Evolutionary conservation across 2,329 filamentous ascomycete species (phyloP).

Genomic region (Penicillium freii): DNA sequence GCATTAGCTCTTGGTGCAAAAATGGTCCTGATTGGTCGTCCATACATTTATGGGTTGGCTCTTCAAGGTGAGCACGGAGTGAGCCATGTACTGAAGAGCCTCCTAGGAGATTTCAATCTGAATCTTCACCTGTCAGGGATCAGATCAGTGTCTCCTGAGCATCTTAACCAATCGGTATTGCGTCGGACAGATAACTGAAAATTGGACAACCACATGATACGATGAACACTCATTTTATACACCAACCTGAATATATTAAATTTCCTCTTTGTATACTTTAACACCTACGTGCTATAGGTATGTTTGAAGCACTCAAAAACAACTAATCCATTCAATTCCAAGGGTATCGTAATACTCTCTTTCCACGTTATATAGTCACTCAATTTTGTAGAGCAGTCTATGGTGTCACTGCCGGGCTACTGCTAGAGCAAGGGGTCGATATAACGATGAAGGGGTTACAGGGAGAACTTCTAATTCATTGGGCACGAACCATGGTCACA

Average conservation of each 20-base stretch:
- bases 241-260: not conserved
- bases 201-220: not conserved
- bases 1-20: conserved; percentile 53
- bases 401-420: not conserved
- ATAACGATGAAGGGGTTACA: not conserved
- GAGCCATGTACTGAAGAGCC: conserved; percentile 45
- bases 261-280: not conserved
- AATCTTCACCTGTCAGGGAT: not conserved
- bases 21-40: conserved; percentile 53
- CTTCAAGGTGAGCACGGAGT: conserved; percentile 55
- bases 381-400: not conserved
- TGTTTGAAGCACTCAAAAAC: not conserved
- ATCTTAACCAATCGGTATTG: not conserved
- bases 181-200: not conserved
- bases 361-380: not conserved
- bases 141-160: not conserved
- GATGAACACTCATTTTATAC: too few species aligned
- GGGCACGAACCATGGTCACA: not conserved
- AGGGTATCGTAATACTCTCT: not conserved
- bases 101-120: conserved; percentile 22
- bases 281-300: not conserved
- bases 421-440: not conserved
- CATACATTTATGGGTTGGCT: conserved; percentile 56
- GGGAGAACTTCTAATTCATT: not conserved
- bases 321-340: not conserved